Evolutionary conservation across 306 rosid species (phyloP).

Genomic region (Quercus suber): DNA sequence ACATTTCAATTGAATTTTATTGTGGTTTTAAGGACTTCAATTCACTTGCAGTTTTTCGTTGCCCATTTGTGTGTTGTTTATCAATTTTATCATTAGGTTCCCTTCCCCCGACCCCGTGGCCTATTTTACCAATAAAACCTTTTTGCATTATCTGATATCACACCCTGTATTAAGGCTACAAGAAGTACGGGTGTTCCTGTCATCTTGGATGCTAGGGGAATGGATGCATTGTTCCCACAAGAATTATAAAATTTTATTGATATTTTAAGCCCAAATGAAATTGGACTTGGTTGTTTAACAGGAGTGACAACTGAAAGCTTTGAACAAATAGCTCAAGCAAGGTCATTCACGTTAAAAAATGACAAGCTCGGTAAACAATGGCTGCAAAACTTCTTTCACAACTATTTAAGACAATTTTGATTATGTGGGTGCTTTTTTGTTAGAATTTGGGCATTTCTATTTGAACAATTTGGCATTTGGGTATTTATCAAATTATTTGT

Average conservation of each 20-base stretch:
- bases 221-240: conserved; percentile 64
- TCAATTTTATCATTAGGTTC: background rate
- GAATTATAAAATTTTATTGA: conserved; percentile 62
- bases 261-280: conserved; percentile 88
- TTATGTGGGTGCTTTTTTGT: no score
- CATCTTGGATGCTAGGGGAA: conserved; percentile 82
- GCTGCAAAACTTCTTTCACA: no score
- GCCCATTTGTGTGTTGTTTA: background rate
- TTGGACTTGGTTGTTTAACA: conserved; percentile 70
- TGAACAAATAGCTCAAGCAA: conserved; percentile 57
- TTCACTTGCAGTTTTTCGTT: background rate
- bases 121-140: background rate
- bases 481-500: no score
- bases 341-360: no score
- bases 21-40: background rate
- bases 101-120: background rate
- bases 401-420: no score
- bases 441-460: no score
- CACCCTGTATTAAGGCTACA: conserved; percentile 58
- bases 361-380: no score
- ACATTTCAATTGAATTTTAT: background rate
- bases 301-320: conserved; percentile 65
- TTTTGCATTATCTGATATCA: conserved; percentile 4
- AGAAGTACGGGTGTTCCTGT: conserved; percentile 65
- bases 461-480: no score